phyloP scores from a whole-genome alignment of 768 basidiomycete genomes.

The Gymnopilus junonius region DNA sequence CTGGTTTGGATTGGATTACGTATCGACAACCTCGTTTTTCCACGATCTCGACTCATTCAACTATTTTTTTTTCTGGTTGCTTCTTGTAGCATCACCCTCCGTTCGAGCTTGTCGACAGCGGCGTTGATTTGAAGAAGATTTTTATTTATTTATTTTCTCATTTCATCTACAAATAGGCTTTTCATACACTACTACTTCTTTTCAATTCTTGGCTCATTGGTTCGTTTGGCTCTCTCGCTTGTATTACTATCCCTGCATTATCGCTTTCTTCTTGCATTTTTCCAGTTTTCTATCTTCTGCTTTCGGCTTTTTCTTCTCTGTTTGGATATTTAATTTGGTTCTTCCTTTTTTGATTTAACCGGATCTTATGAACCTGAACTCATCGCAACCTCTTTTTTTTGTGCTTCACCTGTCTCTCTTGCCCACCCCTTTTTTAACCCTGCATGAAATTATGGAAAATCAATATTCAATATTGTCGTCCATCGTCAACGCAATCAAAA shows the following conservation, averaged over 20 bases:
- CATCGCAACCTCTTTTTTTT: neutral
- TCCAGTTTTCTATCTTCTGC: neutral
- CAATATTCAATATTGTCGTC: neutral
- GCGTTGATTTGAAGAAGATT: constrained; percentile 34
- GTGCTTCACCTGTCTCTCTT: neutral
- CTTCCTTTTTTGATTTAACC: neutral
- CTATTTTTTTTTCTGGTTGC: too few species aligned
- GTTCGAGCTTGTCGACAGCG: constrained; percentile 65
- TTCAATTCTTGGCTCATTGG: neutral
- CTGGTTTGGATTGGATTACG: too few species aligned
- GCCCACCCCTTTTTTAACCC: neutral
- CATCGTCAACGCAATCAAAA: too few species aligned
- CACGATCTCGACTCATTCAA: too few species aligned
- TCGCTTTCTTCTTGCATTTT: neutral
- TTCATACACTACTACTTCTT: constrained; percentile 21
- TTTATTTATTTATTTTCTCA: neutral
- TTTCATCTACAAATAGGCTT: constrained; percentile 7
- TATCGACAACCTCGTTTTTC: too few species aligned
- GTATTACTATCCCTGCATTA: neutral
- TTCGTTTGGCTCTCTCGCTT: neutral
- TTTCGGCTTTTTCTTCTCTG: neutral
- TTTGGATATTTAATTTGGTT: neutral
- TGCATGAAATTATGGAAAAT: constrained; percentile 3
- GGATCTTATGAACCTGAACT: neutral
- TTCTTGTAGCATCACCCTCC: constrained; percentile 65